A percentile compares a stretch with the other conserved stretches of the same genome.
phyloP scores from a whole-genome alignment of 495 filamentous ascomycete species.

The Staphylotrichum longicolle region DNA sequence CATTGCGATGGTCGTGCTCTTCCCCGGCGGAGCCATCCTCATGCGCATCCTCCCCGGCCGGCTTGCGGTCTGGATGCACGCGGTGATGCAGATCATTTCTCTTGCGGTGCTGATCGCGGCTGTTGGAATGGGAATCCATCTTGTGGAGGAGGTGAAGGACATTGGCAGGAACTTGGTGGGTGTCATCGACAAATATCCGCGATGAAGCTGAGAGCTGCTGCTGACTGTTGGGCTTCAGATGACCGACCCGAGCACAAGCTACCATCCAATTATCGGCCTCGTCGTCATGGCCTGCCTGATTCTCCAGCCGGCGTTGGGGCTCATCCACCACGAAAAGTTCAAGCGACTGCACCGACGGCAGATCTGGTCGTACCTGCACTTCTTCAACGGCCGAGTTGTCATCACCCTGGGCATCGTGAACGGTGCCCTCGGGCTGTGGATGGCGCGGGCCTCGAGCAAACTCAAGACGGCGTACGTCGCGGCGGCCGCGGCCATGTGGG shows the following conservation, averaged over 20 bases:
- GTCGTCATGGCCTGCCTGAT: conserved; percentile 53
- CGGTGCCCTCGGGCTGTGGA: conserved; percentile 59
- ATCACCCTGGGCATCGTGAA: conserved; percentile 67
- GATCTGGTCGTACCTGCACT: conserved; percentile 55
- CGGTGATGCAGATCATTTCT: conserved; percentile 52
- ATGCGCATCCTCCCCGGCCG: conserved; percentile 50
- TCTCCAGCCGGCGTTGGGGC: conserved; percentile 60
- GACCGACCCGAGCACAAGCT: conserved; percentile 29
- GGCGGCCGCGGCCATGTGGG: conserved; percentile 35
- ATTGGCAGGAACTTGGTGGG: conserved; percentile 1
- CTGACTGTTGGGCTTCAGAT: conserved; percentile 18
- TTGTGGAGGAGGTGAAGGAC: conserved; percentile 36
- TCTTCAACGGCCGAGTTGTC: conserved; percentile 63
- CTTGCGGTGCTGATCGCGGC: conserved; percentile 52
- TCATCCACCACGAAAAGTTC: conserved; percentile 61
- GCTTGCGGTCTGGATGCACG: conserved; percentile 49
- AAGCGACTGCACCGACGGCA: conserved; percentile 46
- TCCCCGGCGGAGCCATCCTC: conserved; percentile 54
- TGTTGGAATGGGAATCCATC: conserved; percentile 57
- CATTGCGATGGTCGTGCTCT: conserved; percentile 49
- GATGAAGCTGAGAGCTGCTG: background rate
- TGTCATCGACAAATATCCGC: background rate
- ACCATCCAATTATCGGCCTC: conserved; percentile 58
- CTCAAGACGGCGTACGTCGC: conserved; percentile 39
- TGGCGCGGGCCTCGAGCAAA: conserved; percentile 37